A percentile compares a stretch with the other conserved stretches of the same genome.
Evolutionary conservation across 805 yeast species (phyloP).

Genomic region (Zygosaccharomyces bailii): DNA sequence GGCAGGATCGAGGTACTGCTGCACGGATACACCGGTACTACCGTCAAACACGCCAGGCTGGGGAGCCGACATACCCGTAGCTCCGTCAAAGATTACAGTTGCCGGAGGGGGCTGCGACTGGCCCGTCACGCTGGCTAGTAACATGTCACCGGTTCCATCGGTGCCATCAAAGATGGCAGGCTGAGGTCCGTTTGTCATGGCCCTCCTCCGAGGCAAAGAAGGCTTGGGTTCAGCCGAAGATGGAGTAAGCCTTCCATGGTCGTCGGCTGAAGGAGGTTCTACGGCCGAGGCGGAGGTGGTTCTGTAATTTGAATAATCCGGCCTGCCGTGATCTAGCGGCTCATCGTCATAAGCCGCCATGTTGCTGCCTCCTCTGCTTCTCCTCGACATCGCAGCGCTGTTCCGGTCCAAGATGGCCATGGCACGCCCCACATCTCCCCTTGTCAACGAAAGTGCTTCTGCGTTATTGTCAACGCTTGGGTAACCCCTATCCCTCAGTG

Average conservation of each 20-base stretch:
- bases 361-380: slow-evolving; percentile 32
- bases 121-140: slow-evolving; percentile 13
- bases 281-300: slow-evolving; percentile 10
- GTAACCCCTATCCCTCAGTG: slow-evolving; percentile 54
- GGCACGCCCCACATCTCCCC: slow-evolving; percentile 60
- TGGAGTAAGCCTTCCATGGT: slow-evolving; percentile 1
- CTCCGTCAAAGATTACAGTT: slow-evolving; percentile 30
- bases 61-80: slow-evolving; percentile 17
- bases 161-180: slow-evolving; percentile 37
- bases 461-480: slow-evolving; percentile 52
- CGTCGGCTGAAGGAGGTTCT: neutral
- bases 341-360: neutral
- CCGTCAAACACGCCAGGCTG: slow-evolving; percentile 31
- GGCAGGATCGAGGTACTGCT: slow-evolving; percentile 69
- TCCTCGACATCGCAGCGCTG: slow-evolving; percentile 16
- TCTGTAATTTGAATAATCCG: slow-evolving; percentile 37
- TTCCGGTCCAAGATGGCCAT: slow-evolving; percentile 51
- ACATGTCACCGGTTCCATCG: slow-evolving; percentile 14
- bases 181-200: slow-evolving; percentile 35
- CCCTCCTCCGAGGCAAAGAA: slow-evolving; percentile 42
- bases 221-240: slow-evolving; percentile 21
- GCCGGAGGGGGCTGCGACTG: slow-evolving; percentile 23
- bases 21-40: slow-evolving; percentile 30
- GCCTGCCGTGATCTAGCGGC: slow-evolving; percentile 16
- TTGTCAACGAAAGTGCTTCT: slow-evolving; percentile 58